These are phyloP conservation scores for Calonectria honghensis DNA, from an alignment of 2,329 filamentous ascomycete genomes.

Conservation along the genomic window DNA sequence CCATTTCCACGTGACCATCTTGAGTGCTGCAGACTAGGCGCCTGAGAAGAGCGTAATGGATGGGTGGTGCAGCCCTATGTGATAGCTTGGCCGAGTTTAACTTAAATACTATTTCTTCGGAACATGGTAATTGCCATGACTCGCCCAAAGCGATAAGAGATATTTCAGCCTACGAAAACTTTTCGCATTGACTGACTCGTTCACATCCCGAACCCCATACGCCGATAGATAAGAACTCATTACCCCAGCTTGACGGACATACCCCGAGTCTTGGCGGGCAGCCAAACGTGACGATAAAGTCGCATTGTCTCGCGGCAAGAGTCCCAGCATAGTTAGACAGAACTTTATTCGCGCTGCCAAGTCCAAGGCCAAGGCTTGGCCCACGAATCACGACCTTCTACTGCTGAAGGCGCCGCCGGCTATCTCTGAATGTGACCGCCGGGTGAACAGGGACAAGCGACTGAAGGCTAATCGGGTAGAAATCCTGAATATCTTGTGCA, in stretches of 20 bases:
- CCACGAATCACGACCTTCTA: neutral
- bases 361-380: neutral
- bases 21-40: neutral
- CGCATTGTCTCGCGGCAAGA: neutral
- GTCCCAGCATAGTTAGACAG: neutral
- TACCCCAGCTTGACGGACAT: neutral
- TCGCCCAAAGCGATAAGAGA: neutral
- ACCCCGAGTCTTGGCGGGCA: neutral
- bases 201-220: neutral
- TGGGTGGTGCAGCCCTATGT: neutral
- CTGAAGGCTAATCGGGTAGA: neutral
- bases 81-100: neutral
- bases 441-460: neutral
- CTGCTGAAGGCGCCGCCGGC: neutral
- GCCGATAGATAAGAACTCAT: neutral
- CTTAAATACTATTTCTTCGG: neutral
- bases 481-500: neutral
- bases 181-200: neutral
- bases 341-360: neutral
- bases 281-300: neutral
- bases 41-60: neutral
- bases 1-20: constrained; percentile 8
- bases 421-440: constrained; percentile 9
- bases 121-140: neutral
- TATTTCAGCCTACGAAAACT: neutral